phyloP scores from a whole-genome alignment of 768 basidiomycete species.

The Tricholoma bakamatsutake region DNA sequence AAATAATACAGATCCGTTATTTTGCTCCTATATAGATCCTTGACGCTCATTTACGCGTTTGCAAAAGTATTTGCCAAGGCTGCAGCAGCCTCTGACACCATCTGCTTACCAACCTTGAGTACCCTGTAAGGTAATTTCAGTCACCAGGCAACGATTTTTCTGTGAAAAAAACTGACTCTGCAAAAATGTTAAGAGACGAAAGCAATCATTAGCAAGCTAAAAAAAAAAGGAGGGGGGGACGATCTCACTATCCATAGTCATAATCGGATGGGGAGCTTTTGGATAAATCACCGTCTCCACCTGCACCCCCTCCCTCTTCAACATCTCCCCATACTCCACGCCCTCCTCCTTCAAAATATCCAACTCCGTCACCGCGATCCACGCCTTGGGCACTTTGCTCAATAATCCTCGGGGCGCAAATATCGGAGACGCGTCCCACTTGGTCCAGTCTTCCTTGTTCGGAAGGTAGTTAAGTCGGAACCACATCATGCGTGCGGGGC shows the following conservation, averaged over 20 bases:
- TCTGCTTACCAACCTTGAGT: conserved; percentile 1
- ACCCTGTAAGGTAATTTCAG: background rate
- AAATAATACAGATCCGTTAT: too few species aligned
- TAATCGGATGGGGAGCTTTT: conserved; percentile 41
- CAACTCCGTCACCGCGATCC: conserved; percentile 58
- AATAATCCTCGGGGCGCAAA: conserved; percentile 56
- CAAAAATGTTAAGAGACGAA: too few species aligned
- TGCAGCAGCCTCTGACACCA: conserved; percentile 5
- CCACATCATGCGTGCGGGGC: conserved; percentile 66
- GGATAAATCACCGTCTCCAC: conserved; percentile 50
- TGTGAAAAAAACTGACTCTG: background rate
- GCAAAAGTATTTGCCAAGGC: conserved; percentile 7
- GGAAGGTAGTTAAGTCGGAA: conserved; percentile 67
- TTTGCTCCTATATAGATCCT: too few species aligned
- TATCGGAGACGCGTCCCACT: conserved; percentile 70
- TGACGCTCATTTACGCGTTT: too few species aligned
- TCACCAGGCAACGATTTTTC: background rate
- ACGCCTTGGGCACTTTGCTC: conserved; percentile 46
- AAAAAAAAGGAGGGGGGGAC: too few species aligned
- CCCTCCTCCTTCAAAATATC: conserved; percentile 69
- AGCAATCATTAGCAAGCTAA: too few species aligned
- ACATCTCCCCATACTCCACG: conserved; percentile 52
- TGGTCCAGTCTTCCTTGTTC: conserved; percentile 47
- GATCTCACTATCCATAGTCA: too few species aligned
- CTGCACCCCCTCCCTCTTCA: conserved; percentile 45